A percentile compares a stretch with the other conserved stretches of the same genome.
phyloP scores from a whole-genome alignment of 2,329 filamentous ascomycete species.

The Hymenotorrendiella dingleyae region DNA sequence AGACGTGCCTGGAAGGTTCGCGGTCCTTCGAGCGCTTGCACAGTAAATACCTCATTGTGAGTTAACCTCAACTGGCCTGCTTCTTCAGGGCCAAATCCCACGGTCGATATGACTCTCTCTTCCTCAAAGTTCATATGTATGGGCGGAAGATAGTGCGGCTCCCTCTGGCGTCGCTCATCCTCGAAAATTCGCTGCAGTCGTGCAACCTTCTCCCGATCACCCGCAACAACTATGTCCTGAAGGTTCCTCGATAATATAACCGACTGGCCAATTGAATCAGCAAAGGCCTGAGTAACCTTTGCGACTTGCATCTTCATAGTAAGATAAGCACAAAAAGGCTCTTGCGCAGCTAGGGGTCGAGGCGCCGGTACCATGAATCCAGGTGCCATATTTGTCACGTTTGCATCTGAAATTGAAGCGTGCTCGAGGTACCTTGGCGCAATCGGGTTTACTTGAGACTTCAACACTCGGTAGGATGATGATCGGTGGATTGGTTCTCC shows the following conservation, averaged over 20 bases:
- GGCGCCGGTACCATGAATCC: constrained; percentile 17
- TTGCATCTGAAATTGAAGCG: constrained; percentile 42
- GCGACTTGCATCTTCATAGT: constrained; percentile 53
- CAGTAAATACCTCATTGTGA: constrained; percentile 49
- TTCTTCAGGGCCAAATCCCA: constrained; percentile 50
- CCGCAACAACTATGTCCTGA: constrained; percentile 45
- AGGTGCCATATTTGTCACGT: no score
- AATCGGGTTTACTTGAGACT: constrained; percentile 46
- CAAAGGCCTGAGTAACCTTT: constrained; percentile 50
- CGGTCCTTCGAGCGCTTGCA: constrained; percentile 44
- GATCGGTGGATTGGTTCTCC: constrained; percentile 38
- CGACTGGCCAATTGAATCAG: constrained; percentile 47
- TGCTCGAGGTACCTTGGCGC: constrained; percentile 46
- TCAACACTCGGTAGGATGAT: constrained; percentile 48
- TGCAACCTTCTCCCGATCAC: constrained; percentile 47
- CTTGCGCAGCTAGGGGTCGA: constrained; percentile 33
- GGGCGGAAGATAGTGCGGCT: constrained; percentile 57
- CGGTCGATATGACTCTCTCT: constrained; percentile 47
- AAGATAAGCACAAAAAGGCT: constrained; percentile 50
- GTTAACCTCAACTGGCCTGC: constrained; percentile 46
- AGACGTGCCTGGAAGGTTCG: constrained; percentile 46
- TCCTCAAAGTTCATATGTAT: constrained; percentile 51
- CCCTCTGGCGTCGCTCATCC: constrained; percentile 48
- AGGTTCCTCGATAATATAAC: constrained; percentile 42
- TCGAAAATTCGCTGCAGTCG: constrained; percentile 47